Evolutionary conservation across 169 alveolate species (phyloP).

Genomic region (Plasmodium vivax): DNA sequence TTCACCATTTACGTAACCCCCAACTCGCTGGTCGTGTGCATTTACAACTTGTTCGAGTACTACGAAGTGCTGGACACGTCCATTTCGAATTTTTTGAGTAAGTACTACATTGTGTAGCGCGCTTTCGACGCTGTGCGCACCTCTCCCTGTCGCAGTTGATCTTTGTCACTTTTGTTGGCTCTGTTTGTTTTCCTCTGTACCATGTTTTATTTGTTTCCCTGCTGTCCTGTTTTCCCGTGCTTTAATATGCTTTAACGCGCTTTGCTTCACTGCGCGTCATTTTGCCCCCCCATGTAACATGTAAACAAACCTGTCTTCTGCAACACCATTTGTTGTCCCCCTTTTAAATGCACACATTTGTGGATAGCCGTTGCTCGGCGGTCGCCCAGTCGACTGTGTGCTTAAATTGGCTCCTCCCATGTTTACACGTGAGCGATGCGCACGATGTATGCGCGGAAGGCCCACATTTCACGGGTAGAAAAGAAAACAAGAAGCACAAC

Average conservation of each 20-base stretch:
- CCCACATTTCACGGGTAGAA: background rate
- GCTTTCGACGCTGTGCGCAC: background rate
- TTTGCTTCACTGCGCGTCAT: background rate
- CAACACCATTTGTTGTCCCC: background rate
- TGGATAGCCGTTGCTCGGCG: background rate
- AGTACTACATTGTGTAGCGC: constrained; percentile 40
- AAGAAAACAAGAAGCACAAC: background rate
- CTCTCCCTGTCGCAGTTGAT: background rate
- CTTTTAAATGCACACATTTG: background rate
- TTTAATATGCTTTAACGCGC: background rate
- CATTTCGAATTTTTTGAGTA: constrained; percentile 48
- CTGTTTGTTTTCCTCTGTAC: background rate
- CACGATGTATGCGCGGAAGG: background rate
- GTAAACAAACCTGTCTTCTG: background rate
- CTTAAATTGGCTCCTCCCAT: background rate
- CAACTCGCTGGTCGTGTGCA: constrained; percentile 59
- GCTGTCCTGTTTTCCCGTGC: background rate
- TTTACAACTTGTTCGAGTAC: constrained; percentile 52
- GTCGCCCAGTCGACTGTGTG: background rate
- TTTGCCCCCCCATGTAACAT: background rate
- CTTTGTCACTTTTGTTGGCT: background rate
- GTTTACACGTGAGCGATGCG: background rate
- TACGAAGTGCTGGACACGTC: constrained; percentile 6
- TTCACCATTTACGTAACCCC: constrained; percentile 54
- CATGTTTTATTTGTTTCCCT: background rate